Evolutionary conservation across 2,329 filamentous ascomycete genomes (phyloP).

Genomic region (Talaromyces verruculosus): DNA sequence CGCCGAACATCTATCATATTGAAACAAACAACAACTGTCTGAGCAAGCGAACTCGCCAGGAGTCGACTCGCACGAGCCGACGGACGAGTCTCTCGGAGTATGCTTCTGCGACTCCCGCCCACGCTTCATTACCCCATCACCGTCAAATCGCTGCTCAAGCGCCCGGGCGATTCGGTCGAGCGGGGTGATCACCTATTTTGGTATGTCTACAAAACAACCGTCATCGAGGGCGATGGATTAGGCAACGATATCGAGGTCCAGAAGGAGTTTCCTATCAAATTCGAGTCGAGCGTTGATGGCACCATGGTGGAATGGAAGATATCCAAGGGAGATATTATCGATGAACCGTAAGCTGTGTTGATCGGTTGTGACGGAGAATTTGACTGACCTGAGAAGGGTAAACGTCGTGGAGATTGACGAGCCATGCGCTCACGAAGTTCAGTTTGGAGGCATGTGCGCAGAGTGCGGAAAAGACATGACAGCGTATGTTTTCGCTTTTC

Average conservation of each 20-base stretch:
- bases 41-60: background rate
- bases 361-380: background rate
- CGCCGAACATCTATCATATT: background rate
- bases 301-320: constrained; percentile 75
- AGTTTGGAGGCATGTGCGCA: constrained; percentile 86
- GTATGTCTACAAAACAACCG: constrained; percentile 79
- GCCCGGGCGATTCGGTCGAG: constrained; percentile 70
- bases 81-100: constrained; percentile 29
- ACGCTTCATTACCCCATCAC: constrained; percentile 89
- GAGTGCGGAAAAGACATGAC: constrained; percentile 97
- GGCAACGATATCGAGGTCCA: constrained; percentile 70
- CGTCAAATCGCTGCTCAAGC: constrained; percentile 79
- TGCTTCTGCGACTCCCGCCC: constrained; percentile 50
- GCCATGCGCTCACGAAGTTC: constrained; percentile 84
- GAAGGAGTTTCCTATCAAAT: constrained; percentile 72
- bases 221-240: constrained; percentile 67
- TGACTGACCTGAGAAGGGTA: constrained; percentile 39
- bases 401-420: constrained; percentile 78
- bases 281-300: constrained; percentile 81
- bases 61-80: constrained; percentile 3
- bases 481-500: constrained; percentile 50
- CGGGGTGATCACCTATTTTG: constrained; percentile 77
- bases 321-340: constrained; percentile 45
- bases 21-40: background rate
- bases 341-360: constrained; percentile 40